These are phyloP conservation scores for Tolypocladium tundrense DNA, from an alignment of 2,329 filamentous ascomycete genomes.

Conservation along the genomic window DNA sequence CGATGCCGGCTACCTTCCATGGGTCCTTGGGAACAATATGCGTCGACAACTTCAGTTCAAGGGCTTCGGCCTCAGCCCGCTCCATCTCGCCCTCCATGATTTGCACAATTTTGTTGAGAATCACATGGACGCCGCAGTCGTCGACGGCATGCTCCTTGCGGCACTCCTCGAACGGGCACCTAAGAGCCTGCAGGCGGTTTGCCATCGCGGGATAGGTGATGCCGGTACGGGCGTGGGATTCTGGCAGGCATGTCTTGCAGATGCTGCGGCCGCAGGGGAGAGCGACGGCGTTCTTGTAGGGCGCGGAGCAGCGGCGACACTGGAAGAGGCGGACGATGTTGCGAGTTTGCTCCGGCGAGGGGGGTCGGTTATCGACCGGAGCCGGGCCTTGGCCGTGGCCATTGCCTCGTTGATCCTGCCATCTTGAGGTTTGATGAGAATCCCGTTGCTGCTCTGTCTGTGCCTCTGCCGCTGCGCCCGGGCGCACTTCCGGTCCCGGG, in stretches of 20 bases:
- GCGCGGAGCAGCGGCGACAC: slow-evolving; percentile 62
- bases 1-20: slow-evolving; percentile 29
- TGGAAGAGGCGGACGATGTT: slow-evolving; percentile 59
- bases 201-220: slow-evolving; percentile 69
- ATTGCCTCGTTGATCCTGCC: background rate
- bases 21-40: slow-evolving; percentile 25
- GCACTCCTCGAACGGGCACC: slow-evolving; percentile 62
- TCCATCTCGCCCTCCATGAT: slow-evolving; percentile 45
- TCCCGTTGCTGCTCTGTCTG: background rate
- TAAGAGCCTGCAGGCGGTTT: slow-evolving; percentile 57
- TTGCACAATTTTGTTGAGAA: slow-evolving; percentile 60
- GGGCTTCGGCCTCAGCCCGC: slow-evolving; percentile 22
- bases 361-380: background rate
- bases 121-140: slow-evolving; percentile 71
- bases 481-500: background rate
- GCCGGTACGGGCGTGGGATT: slow-evolving; percentile 50
- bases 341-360: slow-evolving; percentile 9
- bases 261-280: slow-evolving; percentile 74
- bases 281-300: slow-evolving; percentile 58
- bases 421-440: background rate
- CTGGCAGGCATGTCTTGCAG: slow-evolving; percentile 66
- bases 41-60: slow-evolving; percentile 19
- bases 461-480: background rate
- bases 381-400: background rate
- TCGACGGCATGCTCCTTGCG: slow-evolving; percentile 60